phyloP scores from a whole-genome alignment of 257 asterid species.

The Jaltomata sinuosa region DNA sequence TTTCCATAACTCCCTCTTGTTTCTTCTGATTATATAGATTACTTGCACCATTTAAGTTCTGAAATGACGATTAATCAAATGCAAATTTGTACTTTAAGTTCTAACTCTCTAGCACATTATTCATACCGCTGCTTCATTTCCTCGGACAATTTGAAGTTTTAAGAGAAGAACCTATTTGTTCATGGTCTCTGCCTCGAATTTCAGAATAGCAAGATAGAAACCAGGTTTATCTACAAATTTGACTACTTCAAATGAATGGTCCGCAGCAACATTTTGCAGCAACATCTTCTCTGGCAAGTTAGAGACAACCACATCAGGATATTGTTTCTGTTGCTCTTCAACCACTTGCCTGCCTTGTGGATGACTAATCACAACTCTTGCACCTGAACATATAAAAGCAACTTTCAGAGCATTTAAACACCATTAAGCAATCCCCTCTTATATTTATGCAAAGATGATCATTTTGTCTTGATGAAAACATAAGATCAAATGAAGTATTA shows the following conservation, averaged over 20 bases:
- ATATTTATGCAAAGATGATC: neutral
- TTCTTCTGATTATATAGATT: too few species aligned
- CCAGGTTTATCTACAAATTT: slow-evolving; percentile 54
- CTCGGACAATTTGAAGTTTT: neutral
- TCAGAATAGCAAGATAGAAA: slow-evolving; percentile 42
- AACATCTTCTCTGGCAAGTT: slow-evolving; percentile 41
- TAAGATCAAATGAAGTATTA: neutral
- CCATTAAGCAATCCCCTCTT: neutral
- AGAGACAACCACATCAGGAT: slow-evolving; percentile 57
- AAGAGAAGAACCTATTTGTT: neutral
- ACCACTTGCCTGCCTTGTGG: slow-evolving; percentile 54
- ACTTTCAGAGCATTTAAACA: neutral
- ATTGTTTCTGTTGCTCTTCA: slow-evolving; percentile 45
- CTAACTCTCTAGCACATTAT: neutral
- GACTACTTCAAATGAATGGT: slow-evolving; percentile 42
- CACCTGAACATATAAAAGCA: slow-evolving; percentile 34
- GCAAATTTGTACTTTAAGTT: neutral
- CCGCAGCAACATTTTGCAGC: slow-evolving; percentile 30
- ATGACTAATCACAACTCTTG: slow-evolving; percentile 80
- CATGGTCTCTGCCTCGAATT: slow-evolving; percentile 2
- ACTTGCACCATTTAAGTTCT: neutral
- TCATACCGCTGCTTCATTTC: neutral
- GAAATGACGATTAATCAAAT: neutral
- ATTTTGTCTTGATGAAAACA: neutral
- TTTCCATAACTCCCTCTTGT: too few species aligned